Base-by-base conservation (phyloP, 495 filamentous ascomycete species). In the Hypoxylon rickii region DNA sequence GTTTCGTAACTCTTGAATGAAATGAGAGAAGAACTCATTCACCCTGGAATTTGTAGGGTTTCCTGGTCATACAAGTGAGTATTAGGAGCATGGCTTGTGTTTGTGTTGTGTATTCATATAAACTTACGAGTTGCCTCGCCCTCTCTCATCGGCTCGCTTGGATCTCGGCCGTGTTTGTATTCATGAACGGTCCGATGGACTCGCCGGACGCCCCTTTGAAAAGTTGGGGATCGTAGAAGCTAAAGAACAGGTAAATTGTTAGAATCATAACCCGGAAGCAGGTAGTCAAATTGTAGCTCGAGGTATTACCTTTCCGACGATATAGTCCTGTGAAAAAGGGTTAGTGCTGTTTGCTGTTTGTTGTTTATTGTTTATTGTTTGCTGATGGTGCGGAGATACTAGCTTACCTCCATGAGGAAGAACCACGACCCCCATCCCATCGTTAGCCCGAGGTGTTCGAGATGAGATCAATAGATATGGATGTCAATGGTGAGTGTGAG, bases 111-210 rank as follows among this genome's bases (percentile, higher is more conserved):
- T 17, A 20, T 33, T 39, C 2, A 58, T 55, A 10, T 59, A 34
- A 29, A 40, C 49, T 16, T 51, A 72, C 69, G 68, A 22, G 74
- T 75, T 16, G 75, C 75, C 37, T 78, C 75, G 17, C 75, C 75
- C 12, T 60, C 69, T 10, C 68, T 58, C 7, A 78, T 33, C 20
- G 75, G 74, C 21, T 76, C 75, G 51, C 54, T 65, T 7, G 74
- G 74, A 44, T 76, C 58, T 3, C 74, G 70, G 6, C 72, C 75
- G 40, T 76, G 41, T 32, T 68, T 62, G n/a, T 63, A 31, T 29
- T 76, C 69, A 24, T 76, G 51, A 17, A 78, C 64, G 5, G 58
- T 64, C 7, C 64, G 62, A 22, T 78, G 74, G 22, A 78, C 70
- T 3, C 67, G 58, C 26, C 63, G 68, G 18, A 78, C 75, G 21